These are phyloP conservation scores for Aureobasidium leucospermi DNA, from an alignment of 2,329 filamentous ascomycete genomes.

Conservation along the genomic window DNA sequence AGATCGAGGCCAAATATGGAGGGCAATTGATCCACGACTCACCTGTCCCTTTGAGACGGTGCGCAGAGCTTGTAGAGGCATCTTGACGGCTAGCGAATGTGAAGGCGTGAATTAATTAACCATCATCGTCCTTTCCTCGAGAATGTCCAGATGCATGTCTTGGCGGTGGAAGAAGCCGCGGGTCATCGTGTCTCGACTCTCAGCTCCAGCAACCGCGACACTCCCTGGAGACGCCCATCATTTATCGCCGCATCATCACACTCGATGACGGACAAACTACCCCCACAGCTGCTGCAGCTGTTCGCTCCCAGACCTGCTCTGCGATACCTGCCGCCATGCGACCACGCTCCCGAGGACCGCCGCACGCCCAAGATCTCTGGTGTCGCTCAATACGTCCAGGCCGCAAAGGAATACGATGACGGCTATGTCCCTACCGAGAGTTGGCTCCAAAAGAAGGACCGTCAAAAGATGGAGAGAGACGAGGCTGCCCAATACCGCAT, in stretches of 20 bases:
- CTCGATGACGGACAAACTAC: slow-evolving; percentile 81
- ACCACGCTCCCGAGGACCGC: slow-evolving; percentile 76
- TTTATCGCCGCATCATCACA: slow-evolving; percentile 13
- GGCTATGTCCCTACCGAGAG: slow-evolving; percentile 79
- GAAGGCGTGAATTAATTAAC: not conserved
- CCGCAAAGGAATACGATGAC: slow-evolving; percentile 65
- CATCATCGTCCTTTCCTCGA: not conserved
- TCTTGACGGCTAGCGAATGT: slow-evolving; percentile 19
- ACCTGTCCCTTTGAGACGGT: slow-evolving; percentile 51
- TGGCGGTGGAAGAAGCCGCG: slow-evolving; percentile 2
- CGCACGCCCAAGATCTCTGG: slow-evolving; percentile 66
- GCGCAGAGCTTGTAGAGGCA: slow-evolving; percentile 45
- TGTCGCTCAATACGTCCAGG: slow-evolving; percentile 66
- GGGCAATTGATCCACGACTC: slow-evolving; percentile 22
- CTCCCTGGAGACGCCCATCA: not conserved
- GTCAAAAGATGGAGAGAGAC: slow-evolving; percentile 74
- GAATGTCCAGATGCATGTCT: not conserved
- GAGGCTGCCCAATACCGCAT: slow-evolving; percentile 56
- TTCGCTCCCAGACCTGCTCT: slow-evolving; percentile 91
- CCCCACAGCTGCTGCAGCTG: slow-evolving; percentile 82
- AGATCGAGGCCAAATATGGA: not conserved
- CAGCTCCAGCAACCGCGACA: not conserved
- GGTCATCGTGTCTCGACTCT: slow-evolving; percentile 1
- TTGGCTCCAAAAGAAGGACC: slow-evolving; percentile 82
- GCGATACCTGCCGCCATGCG: slow-evolving; percentile 77